These are phyloP conservation scores for Amphichorda felina DNA, from an alignment of 2,329 filamentous ascomycete genomes.

Conservation along the genomic window DNA sequence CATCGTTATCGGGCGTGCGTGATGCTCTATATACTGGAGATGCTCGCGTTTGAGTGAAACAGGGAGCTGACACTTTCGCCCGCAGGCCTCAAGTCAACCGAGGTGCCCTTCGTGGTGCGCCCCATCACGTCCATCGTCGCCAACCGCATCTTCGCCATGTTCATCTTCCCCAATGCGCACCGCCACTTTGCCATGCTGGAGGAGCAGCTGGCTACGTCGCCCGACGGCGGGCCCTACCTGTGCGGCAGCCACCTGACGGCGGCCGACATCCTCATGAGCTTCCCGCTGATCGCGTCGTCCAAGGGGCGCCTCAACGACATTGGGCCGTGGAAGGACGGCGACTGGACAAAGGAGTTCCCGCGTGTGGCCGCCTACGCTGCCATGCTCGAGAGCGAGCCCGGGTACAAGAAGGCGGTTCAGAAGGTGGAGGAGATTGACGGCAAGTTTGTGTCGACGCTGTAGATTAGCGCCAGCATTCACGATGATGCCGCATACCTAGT, in stretches of 20 bases:
- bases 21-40: background rate
- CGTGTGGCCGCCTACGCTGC: constrained; percentile 34
- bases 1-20: constrained; percentile 44
- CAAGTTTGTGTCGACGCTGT: constrained; percentile 10
- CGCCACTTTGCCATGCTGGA: constrained; percentile 38
- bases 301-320: constrained; percentile 25
- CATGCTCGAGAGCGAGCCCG: constrained; percentile 29
- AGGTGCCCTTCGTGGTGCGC: constrained; percentile 39
- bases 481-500: no score
- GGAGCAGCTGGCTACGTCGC: constrained; percentile 30
- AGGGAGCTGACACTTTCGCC: background rate
- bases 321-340: constrained; percentile 27
- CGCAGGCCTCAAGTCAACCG: constrained; percentile 28
- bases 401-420: constrained; percentile 33
- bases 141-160: constrained; percentile 22
- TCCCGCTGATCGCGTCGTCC: constrained; percentile 33
- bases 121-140: constrained; percentile 36
- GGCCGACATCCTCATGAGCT: constrained; percentile 42
- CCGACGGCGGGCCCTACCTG: constrained; percentile 27
- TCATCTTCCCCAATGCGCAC: constrained; percentile 35
- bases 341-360: constrained; percentile 26
- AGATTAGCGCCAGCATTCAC: no score
- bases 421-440: constrained; percentile 39
- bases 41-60: no score
- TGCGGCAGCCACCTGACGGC: constrained; percentile 36